These are phyloP conservation scores for Apophysomyces trapeziformis DNA, from an alignment of 371 early-diverging fungal species.

Conservation along the genomic window DNA sequence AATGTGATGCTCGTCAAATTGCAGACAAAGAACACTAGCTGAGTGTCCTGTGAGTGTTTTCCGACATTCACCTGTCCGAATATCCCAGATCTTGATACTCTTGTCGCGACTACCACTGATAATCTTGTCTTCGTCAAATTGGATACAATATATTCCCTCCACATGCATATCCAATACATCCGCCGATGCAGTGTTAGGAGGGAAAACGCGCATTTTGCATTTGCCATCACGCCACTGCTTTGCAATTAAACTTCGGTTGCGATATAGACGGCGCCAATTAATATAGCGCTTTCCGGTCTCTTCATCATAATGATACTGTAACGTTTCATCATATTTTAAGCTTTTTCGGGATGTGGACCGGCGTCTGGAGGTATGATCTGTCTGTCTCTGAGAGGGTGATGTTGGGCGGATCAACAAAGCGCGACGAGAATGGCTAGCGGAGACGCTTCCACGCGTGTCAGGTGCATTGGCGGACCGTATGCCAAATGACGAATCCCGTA, in stretches of 20 bases:
- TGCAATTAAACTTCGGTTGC: conserved; percentile 58
- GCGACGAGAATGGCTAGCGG: conserved; percentile 14
- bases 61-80: conserved; percentile 59
- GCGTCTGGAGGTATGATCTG: conserved; percentile 27
- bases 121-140: conserved; percentile 72
- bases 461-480: neutral
- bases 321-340: conserved; percentile 39
- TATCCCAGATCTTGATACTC: conserved; percentile 84
- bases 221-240: conserved; percentile 73
- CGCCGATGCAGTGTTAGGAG: conserved; percentile 25
- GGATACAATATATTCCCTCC: conserved; percentile 93
- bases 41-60: conserved; percentile 74
- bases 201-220: conserved; percentile 60
- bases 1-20: conserved; percentile 74
- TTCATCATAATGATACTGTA: conserved; percentile 41
- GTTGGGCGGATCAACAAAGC: conserved; percentile 15
- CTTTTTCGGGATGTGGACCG: conserved; percentile 30
- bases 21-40: conserved; percentile 84
- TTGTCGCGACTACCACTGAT: conserved; percentile 87
- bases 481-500: neutral
- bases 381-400: conserved; percentile 13
- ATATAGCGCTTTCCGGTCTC: conserved; percentile 47
- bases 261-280: conserved; percentile 74
- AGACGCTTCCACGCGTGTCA: conserved; percentile 21
- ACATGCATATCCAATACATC: conserved; percentile 65